Evolutionary conservation across 345 rosid species (phyloP), one percentile per base, ranked within the genome.

Genomic region (Eutrema japonicum): DNA sequence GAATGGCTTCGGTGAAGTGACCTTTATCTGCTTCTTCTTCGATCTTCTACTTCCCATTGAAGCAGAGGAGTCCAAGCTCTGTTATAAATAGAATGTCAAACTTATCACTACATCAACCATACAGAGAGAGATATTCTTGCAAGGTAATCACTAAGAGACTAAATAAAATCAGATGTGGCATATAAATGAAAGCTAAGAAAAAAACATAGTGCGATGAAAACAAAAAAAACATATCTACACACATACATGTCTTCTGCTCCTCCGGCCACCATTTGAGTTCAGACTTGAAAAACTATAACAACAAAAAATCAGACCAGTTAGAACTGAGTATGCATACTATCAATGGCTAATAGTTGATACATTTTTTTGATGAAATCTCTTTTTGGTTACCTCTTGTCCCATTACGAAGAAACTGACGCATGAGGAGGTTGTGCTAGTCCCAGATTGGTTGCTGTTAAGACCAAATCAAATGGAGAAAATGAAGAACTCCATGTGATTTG

Each of bases 211-310:
- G 6, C 6, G 37, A 35, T 22, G 6, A 11, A 54, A 16, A 6
- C 18, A n/a, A 14, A 14, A 46, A 3, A 48, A 22, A 4, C 36
- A 49, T 26, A 16, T n/a, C 9, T 45, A 46, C 4, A 64, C 41
- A 59, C 84, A 73, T 78, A 95, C 98, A 75, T 86, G 90, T 85
- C 91, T 86, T 59, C 89, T 61, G 84, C 87, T 89, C 79, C 96
- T 81, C 61, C 90, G 72, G 29, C 84, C 85, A 45, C 91, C 94
- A 83, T 78, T 80, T 55, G 91, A 90, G 66, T 77, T 73, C 74
- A 85, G 80, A 84, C 87, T 83, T 27, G 91, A 78, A 40, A 77
- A 55, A 82, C 88, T 88, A 79, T 58, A 80, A 38, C 12, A 43
- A 1, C 51, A 46, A 29, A 43, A 45, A 53, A 22, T 4, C 13